Conservation (phyloP, 352 stramenopile species). For the Pythium volutum region DNA sequence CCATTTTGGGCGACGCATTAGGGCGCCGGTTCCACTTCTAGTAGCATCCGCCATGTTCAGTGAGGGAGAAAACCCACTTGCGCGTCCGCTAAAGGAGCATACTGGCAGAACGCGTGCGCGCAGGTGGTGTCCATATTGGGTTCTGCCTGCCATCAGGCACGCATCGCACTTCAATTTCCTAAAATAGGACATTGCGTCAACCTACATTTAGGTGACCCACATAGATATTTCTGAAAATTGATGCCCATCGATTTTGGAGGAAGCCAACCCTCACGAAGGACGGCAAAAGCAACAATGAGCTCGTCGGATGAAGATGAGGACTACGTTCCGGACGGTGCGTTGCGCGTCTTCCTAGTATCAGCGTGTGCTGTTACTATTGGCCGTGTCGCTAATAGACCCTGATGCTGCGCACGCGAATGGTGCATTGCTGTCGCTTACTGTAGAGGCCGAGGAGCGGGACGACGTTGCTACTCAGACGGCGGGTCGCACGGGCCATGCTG, state of each 20-base stretch:
- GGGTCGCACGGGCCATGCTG: background rate
- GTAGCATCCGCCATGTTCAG: background rate
- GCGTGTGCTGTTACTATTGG: background rate
- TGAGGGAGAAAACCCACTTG: background rate
- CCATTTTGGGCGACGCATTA: conserved; percentile 37
- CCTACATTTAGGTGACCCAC: background rate
- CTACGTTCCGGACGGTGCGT: conserved; percentile 60
- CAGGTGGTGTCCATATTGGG: background rate
- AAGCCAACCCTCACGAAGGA: background rate
- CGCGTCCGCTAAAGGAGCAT: background rate
- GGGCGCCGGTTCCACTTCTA: background rate
- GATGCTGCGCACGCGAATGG: background rate
- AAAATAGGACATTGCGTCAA: conserved; percentile 11
- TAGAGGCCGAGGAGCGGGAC: conserved; percentile 9
- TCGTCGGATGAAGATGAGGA: conserved; percentile 67
- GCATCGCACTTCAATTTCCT: conserved; percentile 23
- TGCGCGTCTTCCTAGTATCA: background rate
- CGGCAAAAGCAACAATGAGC: conserved; percentile 35
- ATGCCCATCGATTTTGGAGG: no score
- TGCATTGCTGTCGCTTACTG: background rate
- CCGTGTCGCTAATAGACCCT: background rate
- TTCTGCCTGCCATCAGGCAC: no score
- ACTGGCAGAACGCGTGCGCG: no score
- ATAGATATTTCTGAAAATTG: background rate
- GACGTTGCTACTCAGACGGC: background rate